A percentile compares a stretch with the other conserved stretches of the same genome.
phyloP scores from a whole-genome alignment of 116 monocot species.

The Phalaenopsis hybrid region DNA sequence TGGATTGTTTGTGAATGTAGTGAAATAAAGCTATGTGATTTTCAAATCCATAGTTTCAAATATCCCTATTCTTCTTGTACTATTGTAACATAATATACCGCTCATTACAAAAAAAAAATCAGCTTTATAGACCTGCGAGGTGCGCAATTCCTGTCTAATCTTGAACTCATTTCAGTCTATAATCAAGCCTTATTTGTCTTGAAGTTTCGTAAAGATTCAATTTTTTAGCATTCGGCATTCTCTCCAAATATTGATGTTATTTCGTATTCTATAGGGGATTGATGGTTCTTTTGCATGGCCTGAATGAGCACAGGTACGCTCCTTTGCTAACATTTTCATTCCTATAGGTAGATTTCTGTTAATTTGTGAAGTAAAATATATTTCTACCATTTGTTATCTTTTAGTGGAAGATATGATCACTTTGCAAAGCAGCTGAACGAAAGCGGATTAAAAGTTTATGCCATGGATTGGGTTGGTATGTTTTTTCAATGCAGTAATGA shows the following conservation, averaged over 20 bases:
- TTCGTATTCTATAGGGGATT: constrained; percentile 49
- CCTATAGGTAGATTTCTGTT: neutral
- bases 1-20: too few species aligned
- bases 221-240: neutral
- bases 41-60: too few species aligned
- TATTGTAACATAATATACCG: too few species aligned
- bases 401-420: constrained; percentile 76
- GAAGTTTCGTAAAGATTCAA: neutral
- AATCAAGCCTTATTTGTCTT: too few species aligned
- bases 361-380: neutral
- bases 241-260: too few species aligned
- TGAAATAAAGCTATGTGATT: too few species aligned
- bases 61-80: too few species aligned
- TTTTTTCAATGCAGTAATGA: neutral
- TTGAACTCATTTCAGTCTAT: too few species aligned
- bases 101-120: too few species aligned
- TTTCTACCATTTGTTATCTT: constrained; percentile 9
- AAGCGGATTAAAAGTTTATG: constrained; percentile 82
- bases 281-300: constrained; percentile 71
- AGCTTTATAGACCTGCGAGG: too few species aligned
- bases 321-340: neutral
- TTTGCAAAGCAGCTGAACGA: constrained; percentile 71
- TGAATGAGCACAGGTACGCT: constrained; percentile 88
- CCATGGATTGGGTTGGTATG: constrained; percentile 97
- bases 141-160: too few species aligned